phyloP scores from a whole-genome alignment of 106 monocot genomes.

The Dactylorhiza incarnata region DNA sequence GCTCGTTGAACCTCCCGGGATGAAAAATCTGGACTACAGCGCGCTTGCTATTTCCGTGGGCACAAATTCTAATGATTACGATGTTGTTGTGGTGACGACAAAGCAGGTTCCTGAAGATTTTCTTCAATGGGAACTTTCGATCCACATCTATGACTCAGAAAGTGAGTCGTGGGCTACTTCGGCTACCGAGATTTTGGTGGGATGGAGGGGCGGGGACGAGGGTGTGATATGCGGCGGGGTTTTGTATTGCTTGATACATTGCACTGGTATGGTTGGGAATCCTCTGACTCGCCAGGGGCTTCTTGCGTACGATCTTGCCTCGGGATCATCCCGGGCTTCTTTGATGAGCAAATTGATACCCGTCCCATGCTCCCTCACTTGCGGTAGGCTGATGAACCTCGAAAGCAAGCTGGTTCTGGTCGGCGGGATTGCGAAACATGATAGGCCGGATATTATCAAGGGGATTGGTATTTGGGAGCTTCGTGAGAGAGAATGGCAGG shows the following conservation, averaged over 20 bases:
- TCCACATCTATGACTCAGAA: constrained; percentile 56
- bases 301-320: constrained; percentile 45
- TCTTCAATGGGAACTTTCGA: constrained; percentile 56
- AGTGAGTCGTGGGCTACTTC: constrained; percentile 30
- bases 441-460: constrained; percentile 59
- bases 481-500: constrained; percentile 41
- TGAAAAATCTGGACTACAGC: constrained; percentile 44
- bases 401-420: constrained; percentile 64
- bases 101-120: constrained; percentile 56
- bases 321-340: constrained; percentile 13
- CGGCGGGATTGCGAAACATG: constrained; percentile 70
- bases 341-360: constrained; percentile 34
- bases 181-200: constrained; percentile 35
- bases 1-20: constrained; percentile 43
- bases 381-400: constrained; percentile 73
- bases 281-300: constrained; percentile 41
- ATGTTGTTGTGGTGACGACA: constrained; percentile 41
- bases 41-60: constrained; percentile 42
- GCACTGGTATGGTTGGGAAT: constrained; percentile 24
- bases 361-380: constrained; percentile 58
- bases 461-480: constrained; percentile 88
- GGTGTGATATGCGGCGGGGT: constrained; percentile 67
- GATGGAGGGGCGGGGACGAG: constrained; percentile 77
- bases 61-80: constrained; percentile 29
- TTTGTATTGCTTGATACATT: constrained; percentile 60